Conservation (phyloP, 495 filamentous ascomycete genomes). For the Paragyromitra xinjiangensis region DNA sequence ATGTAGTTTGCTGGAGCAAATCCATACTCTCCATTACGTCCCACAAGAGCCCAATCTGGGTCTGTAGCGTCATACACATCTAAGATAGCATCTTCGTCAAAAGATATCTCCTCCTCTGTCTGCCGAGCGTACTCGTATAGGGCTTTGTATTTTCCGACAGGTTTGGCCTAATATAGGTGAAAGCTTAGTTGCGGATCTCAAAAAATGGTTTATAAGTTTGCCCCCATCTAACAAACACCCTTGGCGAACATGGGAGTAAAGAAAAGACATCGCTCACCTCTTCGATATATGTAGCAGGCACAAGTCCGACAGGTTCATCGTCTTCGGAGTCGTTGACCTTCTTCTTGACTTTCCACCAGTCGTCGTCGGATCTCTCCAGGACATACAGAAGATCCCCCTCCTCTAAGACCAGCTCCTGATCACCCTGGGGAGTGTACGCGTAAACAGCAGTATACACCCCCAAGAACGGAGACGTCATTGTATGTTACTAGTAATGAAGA, state of each 20-base stretch:
- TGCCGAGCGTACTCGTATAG: constrained; percentile 96
- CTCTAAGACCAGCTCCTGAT: constrained; percentile 83
- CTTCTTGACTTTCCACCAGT: constrained; percentile 99
- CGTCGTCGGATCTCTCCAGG: constrained; percentile 92
- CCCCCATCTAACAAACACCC: constrained; percentile 15
- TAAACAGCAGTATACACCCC: constrained; percentile 92
- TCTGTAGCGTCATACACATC: constrained; percentile 89
- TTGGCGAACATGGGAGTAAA: constrained; percentile 24
- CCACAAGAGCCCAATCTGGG: constrained; percentile 96
- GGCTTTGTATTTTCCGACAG: constrained; percentile 77
- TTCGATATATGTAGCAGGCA: constrained; percentile 95
- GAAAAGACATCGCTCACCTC: constrained; percentile 72
- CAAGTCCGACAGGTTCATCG: constrained; percentile 90
- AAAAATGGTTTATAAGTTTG: constrained; percentile 20
- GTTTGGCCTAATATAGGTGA: constrained; percentile 68
- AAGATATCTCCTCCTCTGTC: constrained; percentile 97
- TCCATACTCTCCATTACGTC: constrained; percentile 83
- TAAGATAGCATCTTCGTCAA: constrained; percentile 85
- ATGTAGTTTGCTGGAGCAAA: constrained; percentile 99
- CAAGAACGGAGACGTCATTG: constrained; percentile 68
- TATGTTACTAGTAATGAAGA: constrained; percentile 32
- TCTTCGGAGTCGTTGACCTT: constrained; percentile 90
- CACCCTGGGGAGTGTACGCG: constrained; percentile 89
- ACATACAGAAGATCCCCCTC: constrained; percentile 94
- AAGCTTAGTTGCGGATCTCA: constrained; percentile 48